These are phyloP conservation scores for Gyrodon lividus DNA, from an alignment of 768 basidiomycete genomes.

Conservation along the genomic window DNA sequence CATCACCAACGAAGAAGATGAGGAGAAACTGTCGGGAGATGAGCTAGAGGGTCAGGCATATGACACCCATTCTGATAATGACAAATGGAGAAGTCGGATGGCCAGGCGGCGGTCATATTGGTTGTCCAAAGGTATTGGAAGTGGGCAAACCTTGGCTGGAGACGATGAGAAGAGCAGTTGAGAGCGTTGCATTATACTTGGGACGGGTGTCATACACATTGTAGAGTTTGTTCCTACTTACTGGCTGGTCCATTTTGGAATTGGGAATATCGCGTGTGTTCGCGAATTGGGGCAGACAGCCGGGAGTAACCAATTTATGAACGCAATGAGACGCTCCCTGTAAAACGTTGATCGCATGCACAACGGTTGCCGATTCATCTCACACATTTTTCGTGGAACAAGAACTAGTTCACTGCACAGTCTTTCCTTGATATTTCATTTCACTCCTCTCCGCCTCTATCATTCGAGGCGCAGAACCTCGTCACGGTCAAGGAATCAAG, in stretches of 20 bases:
- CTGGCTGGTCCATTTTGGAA: not conserved
- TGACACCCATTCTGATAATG: constrained; percentile 25
- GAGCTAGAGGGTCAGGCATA: constrained; percentile 29
- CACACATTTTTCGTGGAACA: constrained; percentile 1
- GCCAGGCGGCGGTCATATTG: constrained; percentile 49
- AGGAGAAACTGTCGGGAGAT: constrained; percentile 33
- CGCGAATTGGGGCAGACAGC: too few relatives aligned
- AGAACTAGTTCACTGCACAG: not conserved
- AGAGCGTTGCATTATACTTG: not conserved
- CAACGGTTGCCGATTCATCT: constrained; percentile 2
- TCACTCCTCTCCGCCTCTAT: not conserved
- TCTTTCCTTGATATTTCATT: constrained; percentile 7
- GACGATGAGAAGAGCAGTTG: constrained; percentile 10
- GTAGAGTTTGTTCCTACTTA: not conserved
- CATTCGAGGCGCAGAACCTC: too few relatives aligned
- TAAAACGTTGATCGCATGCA: constrained; percentile 5
- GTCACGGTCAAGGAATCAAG: constrained; percentile 11
- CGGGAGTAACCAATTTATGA: not conserved
- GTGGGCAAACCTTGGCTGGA: constrained; percentile 14
- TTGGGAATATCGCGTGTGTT: constrained; percentile 1
- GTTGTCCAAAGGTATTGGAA: constrained; percentile 52
- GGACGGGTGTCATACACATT: not conserved
- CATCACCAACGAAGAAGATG: constrained; percentile 50
- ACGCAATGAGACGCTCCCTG: constrained; percentile 1
- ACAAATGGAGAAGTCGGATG: constrained; percentile 13